Conservation (phyloP, 257 asterid species). For the Solanum habrochaites region DNA sequence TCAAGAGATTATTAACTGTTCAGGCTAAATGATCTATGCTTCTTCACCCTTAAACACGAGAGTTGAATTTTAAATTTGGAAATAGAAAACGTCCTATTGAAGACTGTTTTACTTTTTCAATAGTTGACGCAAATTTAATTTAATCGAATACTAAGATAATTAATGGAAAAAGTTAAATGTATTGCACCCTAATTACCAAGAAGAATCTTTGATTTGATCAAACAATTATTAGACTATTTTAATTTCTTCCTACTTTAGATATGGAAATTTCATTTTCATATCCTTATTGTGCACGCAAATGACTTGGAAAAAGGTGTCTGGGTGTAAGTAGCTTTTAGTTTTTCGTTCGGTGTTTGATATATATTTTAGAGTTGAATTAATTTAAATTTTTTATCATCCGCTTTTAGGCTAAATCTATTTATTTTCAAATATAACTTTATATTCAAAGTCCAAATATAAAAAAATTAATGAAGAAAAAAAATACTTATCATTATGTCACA, state of each 20-base stretch:
- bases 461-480: background rate
- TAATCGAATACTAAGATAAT: background rate
- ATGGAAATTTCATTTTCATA: background rate
- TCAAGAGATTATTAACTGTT: too few relatives aligned
- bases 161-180: background rate
- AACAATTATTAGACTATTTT: background rate
- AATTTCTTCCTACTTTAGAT: background rate
- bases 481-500: background rate
- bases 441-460: rapidly evolving
- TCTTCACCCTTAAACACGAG: rapidly evolving
- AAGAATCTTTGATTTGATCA: background rate
- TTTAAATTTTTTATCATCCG: background rate
- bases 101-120: background rate
- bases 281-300: background rate
- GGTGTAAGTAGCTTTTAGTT: background rate
- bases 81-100: background rate
- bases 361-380: background rate
- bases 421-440: background rate
- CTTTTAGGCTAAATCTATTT: background rate
- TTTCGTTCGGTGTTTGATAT: background rate
- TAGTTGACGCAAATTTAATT: background rate
- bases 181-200: background rate
- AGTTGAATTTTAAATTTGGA: background rate
- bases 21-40: background rate
- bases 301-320: background rate